These are phyloP conservation scores for Chiua virens DNA, from an alignment of 768 basidiomycete genomes.

Conservation along the genomic window DNA sequence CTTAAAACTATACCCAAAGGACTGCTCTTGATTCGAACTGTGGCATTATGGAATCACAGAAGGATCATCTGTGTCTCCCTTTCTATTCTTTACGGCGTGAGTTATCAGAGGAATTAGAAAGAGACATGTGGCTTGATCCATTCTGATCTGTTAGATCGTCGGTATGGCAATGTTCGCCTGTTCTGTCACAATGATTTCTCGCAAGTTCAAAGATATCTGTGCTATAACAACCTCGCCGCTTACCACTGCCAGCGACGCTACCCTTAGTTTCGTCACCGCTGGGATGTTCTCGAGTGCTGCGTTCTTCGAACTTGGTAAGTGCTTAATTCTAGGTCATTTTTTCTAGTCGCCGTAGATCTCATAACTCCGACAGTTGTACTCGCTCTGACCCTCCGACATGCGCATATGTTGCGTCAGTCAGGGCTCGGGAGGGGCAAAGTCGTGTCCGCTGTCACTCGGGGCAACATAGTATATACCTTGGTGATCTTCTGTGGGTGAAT, in stretches of 20 bases:
- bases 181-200: neutral
- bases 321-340: too few species aligned
- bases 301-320: conserved; percentile 12
- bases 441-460: neutral
- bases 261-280: conserved; percentile 2
- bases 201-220: conserved; percentile 7
- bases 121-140: neutral
- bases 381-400: conserved; percentile 2
- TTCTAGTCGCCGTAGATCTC: neutral
- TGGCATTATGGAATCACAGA: conserved; percentile 5
- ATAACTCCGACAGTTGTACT: conserved; percentile 4
- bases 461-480: conserved; percentile 7
- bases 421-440: neutral
- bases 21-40: conserved; percentile 11
- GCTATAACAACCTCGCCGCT: neutral
- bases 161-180: conserved; percentile 5
- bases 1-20: conserved; percentile 1
- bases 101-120: neutral
- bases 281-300: conserved; percentile 10
- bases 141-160: neutral
- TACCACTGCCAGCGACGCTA: neutral
- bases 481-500: conserved; percentile 7
- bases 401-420: neutral
- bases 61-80: neutral
- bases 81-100: neutral